Conservation (phyloP, 2,329 filamentous ascomycete species). For the Magnaporthiopsis incrustans region DNA sequence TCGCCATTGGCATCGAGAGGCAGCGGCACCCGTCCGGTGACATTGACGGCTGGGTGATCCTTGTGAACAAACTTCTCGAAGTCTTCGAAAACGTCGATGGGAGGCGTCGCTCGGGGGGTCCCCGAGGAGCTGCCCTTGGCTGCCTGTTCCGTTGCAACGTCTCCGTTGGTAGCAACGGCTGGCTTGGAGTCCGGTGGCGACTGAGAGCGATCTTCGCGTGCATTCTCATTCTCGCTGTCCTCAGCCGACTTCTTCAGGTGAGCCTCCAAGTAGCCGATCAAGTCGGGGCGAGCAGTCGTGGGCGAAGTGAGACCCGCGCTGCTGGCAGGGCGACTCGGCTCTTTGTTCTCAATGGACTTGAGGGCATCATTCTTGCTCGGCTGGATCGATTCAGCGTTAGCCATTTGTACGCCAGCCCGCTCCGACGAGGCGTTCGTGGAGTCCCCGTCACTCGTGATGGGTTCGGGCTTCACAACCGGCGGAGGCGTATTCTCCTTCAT, state of each 20-base stretch:
- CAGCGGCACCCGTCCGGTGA: constrained; percentile 6
- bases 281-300: not conserved
- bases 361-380: not conserved
- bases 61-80: constrained; percentile 2
- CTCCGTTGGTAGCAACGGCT: not conserved
- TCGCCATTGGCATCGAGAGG: not conserved
- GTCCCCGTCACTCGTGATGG: not conserved
- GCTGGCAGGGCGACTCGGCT: not conserved
- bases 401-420: not conserved
- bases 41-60: constrained; percentile 12
- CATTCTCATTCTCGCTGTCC: not conserved
- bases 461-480: not conserved
- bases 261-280: not conserved
- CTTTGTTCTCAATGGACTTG: not conserved
- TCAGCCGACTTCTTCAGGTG: not conserved
- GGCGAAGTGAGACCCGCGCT: not conserved
- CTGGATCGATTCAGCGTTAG: not conserved
- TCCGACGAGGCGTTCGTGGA: not conserved
- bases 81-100: constrained; percentile 2
- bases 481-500: not conserved
- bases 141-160: not conserved
- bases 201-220: not conserved
- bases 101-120: not conserved
- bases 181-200: not conserved
- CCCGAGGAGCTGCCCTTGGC: not conserved